A percentile compares a stretch with the other conserved stretches of the same genome.
These are phyloP conservation scores for Prunus mira DNA, from an alignment of 306 rosid species.

Conservation along the genomic window DNA sequence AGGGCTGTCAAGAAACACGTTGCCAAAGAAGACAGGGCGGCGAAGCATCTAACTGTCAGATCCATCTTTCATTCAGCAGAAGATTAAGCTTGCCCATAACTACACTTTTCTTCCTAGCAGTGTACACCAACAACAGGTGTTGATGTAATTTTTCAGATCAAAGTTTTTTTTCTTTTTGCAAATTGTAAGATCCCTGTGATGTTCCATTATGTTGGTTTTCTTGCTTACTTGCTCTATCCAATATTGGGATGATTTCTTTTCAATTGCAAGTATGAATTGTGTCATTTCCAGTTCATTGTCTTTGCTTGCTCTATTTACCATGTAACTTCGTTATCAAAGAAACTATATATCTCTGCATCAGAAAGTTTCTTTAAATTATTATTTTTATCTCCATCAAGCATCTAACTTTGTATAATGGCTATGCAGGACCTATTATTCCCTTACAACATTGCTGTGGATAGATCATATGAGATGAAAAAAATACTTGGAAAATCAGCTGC, in stretches of 20 bases:
- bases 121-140: no score
- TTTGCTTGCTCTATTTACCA: background rate
- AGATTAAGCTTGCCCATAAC: constrained; percentile 70
- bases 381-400: background rate
- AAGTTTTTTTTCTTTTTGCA: background rate
- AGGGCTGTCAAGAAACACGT: constrained; percentile 70
- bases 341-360: background rate
- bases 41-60: constrained; percentile 57
- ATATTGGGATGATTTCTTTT: no score
- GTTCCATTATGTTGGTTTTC: background rate
- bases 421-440: constrained; percentile 82
- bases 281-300: background rate
- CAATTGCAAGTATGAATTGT: no score
- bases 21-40: constrained; percentile 51
- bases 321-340: background rate
- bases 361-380: background rate
- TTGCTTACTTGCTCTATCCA: background rate
- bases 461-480: constrained; percentile 72
- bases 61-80: constrained; percentile 47
- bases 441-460: constrained; percentile 89
- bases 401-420: constrained; percentile 19
- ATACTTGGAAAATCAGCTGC: constrained; percentile 88
- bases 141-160: constrained; percentile 5
- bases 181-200: background rate
- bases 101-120: constrained; percentile 30